A percentile compares a stretch with the other conserved stretches of the same genome.
phyloP scores from a whole-genome alignment of 768 basidiomycete species.

The Termitomyces sp. region DNA sequence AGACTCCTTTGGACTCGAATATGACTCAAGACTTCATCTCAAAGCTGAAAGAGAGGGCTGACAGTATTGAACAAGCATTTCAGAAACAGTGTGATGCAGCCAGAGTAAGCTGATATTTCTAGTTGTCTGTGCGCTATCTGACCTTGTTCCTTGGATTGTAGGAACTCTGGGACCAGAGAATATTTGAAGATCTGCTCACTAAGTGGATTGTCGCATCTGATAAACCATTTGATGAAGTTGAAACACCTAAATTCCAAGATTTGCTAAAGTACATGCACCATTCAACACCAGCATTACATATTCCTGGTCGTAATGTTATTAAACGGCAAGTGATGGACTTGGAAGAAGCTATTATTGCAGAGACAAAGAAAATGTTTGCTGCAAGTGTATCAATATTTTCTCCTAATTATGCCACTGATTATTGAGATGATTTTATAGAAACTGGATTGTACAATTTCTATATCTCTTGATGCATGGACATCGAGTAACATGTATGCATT shows the following conservation, averaged over 20 bases:
- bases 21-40: background rate
- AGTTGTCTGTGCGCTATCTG: background rate
- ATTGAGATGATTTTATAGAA: too few relatives aligned
- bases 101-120: background rate
- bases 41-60: background rate
- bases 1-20: background rate
- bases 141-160: background rate
- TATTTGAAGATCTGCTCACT: conserved; percentile 2
- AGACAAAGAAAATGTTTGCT: too few relatives aligned
- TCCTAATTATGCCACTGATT: too few relatives aligned
- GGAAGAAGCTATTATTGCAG: too few relatives aligned
- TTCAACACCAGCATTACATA: background rate
- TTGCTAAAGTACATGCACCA: conserved; percentile 14
- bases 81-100: background rate
- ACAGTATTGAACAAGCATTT: conserved; percentile 6
- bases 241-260: conserved; percentile 15
- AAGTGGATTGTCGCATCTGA: conserved; percentile 2
- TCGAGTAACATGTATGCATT: too few relatives aligned
- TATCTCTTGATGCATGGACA: too few relatives aligned
- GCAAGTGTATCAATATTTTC: too few relatives aligned
- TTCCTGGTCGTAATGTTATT: too few relatives aligned
- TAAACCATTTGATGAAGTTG: background rate
- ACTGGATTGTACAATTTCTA: too few relatives aligned
- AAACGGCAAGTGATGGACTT: too few relatives aligned
- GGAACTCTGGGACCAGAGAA: conserved; percentile 4